Base-by-base conservation (phyloP, 176 grass and related monocot species). In the Musa itinerans region DNA sequence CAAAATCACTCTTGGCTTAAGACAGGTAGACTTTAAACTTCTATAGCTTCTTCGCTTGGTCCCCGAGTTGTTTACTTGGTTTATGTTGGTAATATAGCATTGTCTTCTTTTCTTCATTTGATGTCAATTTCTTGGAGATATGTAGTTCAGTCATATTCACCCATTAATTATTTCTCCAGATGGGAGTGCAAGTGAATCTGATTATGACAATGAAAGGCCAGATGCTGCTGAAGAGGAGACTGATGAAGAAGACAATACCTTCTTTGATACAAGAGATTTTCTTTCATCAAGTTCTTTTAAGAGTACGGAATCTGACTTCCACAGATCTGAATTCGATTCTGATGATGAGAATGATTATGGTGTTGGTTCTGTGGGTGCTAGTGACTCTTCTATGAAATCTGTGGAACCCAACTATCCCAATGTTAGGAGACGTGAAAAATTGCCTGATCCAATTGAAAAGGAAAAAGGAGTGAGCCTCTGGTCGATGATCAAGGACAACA, bases 401-500 rank as follows among this genome's bases (percentile, higher is more conserved):
- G 80, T 89, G 53, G 95, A 88, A 78, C 84, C 85, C 76, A 92
- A 76, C 67, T 99, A 99, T 82, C 85, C 84, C 50, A 81, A 84
- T 76, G 76, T 99, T 74, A 94, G 79, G 83, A 94, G 95, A 74
- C 95, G 95, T 22, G 87, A 84, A 80, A 99, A 92, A 85, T 78
- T 99, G 59, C 95, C 95, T 65, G 88, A 91, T 81, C 95, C 95
- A 68, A 86, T 94, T 76, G 91, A 99, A 78, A 99, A 94, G 85
- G 95, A 99, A 77, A 99, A 92, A 80, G 95, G 86, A 84, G 95
- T 99, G 50, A 99, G 95, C 71, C 84, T 99, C 59, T 99, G 95
- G 95, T 89, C 88, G 76, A 99, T 99, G 88, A 99, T 99, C 75
- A 99, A 99, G 76, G 95, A 99, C 67, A 99, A 94, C 50, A 89